Conservation (phyloP, 371 early-diverging fungal species). For the Amoeboaphelidium protococcarum region DNA sequence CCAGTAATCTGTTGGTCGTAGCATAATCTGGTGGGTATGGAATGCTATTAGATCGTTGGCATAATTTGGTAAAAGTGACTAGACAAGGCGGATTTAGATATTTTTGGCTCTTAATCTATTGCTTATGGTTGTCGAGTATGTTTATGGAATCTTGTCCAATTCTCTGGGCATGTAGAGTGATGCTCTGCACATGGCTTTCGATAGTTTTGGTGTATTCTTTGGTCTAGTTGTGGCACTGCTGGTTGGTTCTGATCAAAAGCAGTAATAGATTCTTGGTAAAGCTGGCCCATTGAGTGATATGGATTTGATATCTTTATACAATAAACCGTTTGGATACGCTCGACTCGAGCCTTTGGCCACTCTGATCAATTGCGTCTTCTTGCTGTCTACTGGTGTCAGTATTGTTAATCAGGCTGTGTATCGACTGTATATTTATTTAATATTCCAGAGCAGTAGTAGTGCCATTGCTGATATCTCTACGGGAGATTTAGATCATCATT, state of each 20-base stretch:
- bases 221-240: conserved; percentile 65
- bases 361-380: conserved; percentile 64
- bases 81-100: too few species aligned
- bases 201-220: conserved; percentile 64
- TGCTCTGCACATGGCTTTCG: conserved; percentile 86
- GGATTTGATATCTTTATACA: too few species aligned
- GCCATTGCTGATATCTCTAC: too few species aligned
- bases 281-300: too few species aligned
- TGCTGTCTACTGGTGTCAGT: conserved; percentile 55
- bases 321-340: conserved; percentile 64
- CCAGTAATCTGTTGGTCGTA: too few species aligned
- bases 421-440: conserved; percentile 44
- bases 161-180: conserved; percentile 78
- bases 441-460: too few species aligned
- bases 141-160: conserved; percentile 72
- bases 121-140: conserved; percentile 71
- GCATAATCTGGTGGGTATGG: too few species aligned
- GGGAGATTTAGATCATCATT: too few species aligned
- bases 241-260: conserved; percentile 77
- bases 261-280: conserved; percentile 38
- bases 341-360: conserved; percentile 73
- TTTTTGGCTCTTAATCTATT: conserved; percentile 79
- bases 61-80: too few species aligned
- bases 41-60: too few species aligned
- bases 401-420: conserved; percentile 72